Conservation (phyloP, 2,329 filamentous ascomycete species). For the Sclerotinia sclerotiorum region DNA sequence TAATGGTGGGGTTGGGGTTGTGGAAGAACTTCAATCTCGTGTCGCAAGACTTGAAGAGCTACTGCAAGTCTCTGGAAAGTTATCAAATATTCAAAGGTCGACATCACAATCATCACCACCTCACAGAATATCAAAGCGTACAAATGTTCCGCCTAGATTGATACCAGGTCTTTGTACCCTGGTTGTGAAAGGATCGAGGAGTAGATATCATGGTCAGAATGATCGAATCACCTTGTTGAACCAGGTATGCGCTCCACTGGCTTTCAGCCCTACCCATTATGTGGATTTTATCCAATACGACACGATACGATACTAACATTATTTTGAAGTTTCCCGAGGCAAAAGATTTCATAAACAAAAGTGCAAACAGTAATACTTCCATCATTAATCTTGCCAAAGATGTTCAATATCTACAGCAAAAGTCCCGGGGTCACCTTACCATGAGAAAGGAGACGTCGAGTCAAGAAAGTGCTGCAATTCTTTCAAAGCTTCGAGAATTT, state of each 20-base stretch:
- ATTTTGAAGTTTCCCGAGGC: conserved; percentile 16
- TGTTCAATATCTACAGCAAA: conserved; percentile 25
- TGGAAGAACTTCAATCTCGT: conserved; percentile 21
- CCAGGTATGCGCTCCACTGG: background rate
- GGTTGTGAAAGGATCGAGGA: conserved; percentile 16
- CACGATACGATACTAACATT: background rate
- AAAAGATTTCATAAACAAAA: conserved; percentile 22
- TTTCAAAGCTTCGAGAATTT: conserved; percentile 21
- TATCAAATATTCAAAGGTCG: background rate
- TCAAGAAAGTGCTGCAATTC: conserved; percentile 8
- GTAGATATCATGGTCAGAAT: conserved; percentile 24
- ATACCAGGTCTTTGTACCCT: conserved; percentile 12
- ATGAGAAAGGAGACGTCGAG: conserved; percentile 19
- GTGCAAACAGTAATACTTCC: conserved; percentile 6
- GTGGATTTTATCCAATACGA: too few relatives aligned
- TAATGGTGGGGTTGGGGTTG: conserved; percentile 6
- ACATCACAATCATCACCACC: background rate
- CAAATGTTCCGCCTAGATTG: background rate
- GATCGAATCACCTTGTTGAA: conserved; percentile 20
- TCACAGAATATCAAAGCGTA: background rate
- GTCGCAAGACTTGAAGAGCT: conserved; percentile 21
- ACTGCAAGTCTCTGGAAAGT: conserved; percentile 15
- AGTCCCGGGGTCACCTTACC: conserved; percentile 16
- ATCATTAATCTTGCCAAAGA: conserved; percentile 18
- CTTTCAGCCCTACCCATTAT: background rate